A percentile compares a stretch with the other conserved stretches of the same genome.
These are phyloP conservation scores for Nyssa sinensis DNA, from an alignment of 148 eudicot species.

Conservation along the genomic window DNA sequence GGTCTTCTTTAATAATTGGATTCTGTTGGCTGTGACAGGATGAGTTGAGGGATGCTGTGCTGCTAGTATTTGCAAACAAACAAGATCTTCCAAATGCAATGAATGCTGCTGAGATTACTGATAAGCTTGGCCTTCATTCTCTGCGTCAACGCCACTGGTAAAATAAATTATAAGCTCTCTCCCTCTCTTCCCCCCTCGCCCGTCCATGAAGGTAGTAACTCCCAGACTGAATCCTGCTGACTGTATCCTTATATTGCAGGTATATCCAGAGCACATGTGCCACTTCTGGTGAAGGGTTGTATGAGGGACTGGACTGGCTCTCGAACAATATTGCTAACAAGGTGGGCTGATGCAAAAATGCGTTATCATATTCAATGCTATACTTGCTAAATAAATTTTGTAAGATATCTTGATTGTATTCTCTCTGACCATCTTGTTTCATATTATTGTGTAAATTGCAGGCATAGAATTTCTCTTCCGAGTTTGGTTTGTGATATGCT, in stretches of 20 bases:
- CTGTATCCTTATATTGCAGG: slow-evolving; percentile 27
- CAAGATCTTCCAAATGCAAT: slow-evolving; percentile 88
- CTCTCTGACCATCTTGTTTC: background rate
- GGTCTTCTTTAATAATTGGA: background rate
- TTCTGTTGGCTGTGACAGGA: slow-evolving; percentile 37
- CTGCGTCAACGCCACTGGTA: slow-evolving; percentile 81
- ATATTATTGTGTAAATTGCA: slow-evolving; percentile 12
- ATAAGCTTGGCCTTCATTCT: slow-evolving; percentile 80
- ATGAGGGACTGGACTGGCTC: slow-evolving; percentile 77
- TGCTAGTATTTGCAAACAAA: slow-evolving; percentile 83
- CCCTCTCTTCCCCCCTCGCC: background rate
- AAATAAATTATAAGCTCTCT: background rate
- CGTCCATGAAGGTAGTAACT: background rate
- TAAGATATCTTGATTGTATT: background rate
- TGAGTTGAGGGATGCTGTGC: slow-evolving; percentile 74
- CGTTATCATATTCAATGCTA: background rate
- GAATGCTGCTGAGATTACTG: slow-evolving; percentile 84
- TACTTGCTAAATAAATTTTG: background rate
- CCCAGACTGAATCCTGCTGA: background rate
- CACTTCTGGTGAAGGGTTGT: slow-evolving; percentile 72
- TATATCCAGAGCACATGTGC: slow-evolving; percentile 78
- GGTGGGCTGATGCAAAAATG: slow-evolving; percentile 34
- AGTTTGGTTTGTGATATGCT: background rate
- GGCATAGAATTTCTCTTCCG: slow-evolving; percentile 16
- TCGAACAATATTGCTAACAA: slow-evolving; percentile 75